Base-by-base conservation (phyloP, 1,284 basidiomycete genomes). In the Ustilago tritici region DNA sequence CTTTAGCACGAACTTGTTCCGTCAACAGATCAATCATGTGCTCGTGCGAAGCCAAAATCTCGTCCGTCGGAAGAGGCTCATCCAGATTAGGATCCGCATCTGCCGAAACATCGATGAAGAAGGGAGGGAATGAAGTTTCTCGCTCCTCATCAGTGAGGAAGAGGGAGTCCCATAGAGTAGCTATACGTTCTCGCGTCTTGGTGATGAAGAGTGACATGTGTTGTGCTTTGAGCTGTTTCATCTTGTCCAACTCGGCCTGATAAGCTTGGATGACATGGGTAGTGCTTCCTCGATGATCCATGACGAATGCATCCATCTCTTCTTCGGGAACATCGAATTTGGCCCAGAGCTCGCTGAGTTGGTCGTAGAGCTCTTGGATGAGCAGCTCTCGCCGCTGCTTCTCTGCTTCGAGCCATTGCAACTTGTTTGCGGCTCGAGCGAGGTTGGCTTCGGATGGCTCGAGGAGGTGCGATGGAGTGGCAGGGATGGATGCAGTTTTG, bases 221-320 rank as follows among this genome's bases (percentile, higher is more conserved):
- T 79, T 95, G 92, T 59, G 92, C 89, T 87, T 95, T 95, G 61
- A 98, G 87, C 81, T 93, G 92, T 28, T 94, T 88, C 92, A 98
- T 95, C 65, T 95, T 90, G 66, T 93, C 92, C 41, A 98, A 88
- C 86, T 99, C 97, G 56, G 90, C 90, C 80, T 95, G 92, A 83
- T 99, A 99, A 12, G 92, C 91, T 63, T 88, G 87, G 23, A 95
- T 89, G 7, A 91, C 91, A 11, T 89, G 90, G 56, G 92, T 90
- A 10, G 92, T 94, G 77, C 91, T 92, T 1, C 95, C 95, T 47
- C 91, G 88, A 67, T 86, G 78, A 32, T 78, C 79, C 65, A 79
- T 74, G 46, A 86, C 84, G 52, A 86, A 86, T 2, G 77, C 82
- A 19, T 85, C 84, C 80, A 85, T 83, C 61, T 84, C 84, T 19